Evolutionary conservation across 306 rosid genomes (phyloP).

Genomic region (Acacia confusa): DNA sequence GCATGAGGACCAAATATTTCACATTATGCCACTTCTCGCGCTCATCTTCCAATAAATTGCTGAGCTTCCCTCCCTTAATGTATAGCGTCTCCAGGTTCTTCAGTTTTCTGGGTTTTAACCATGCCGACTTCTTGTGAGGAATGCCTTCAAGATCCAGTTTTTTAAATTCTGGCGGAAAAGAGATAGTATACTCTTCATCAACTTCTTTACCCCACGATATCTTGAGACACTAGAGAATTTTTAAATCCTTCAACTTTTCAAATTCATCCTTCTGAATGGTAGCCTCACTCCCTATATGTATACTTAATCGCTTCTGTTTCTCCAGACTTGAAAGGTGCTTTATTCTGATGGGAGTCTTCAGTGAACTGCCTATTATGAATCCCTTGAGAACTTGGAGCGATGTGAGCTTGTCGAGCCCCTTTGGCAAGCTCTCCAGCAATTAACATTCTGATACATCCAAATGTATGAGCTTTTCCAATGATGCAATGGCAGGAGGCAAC

Average conservation of each 20-base stretch:
- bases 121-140: not conserved
- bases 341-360: conserved; percentile 1
- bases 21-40: too few species aligned
- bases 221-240: conserved; percentile 11
- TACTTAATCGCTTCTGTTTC: conserved; percentile 25
- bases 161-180: not conserved
- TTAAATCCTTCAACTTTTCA: not conserved
- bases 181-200: not conserved
- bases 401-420: conserved; percentile 29
- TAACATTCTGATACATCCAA: conserved; percentile 44
- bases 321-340: not conserved
- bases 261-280: not conserved
- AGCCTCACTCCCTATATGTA: conserved; percentile 31
- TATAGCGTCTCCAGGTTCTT: not conserved
- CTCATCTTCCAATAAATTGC: not conserved
- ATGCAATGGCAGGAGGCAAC: conserved; percentile 31
- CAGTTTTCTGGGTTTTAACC: conserved; percentile 20
- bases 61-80: conserved; percentile 23
- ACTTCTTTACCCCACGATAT: conserved; percentile 25
- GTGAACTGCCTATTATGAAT: conserved; percentile 25
- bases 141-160: conserved; percentile 10
- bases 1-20: not conserved
- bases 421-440: conserved; percentile 45
- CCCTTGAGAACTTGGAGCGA: conserved; percentile 48
- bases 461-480: conserved; percentile 38